These are phyloP conservation scores for Diaporthe nobilis DNA, from an alignment of 2,329 filamentous ascomycete genomes.

Conservation along the genomic window DNA sequence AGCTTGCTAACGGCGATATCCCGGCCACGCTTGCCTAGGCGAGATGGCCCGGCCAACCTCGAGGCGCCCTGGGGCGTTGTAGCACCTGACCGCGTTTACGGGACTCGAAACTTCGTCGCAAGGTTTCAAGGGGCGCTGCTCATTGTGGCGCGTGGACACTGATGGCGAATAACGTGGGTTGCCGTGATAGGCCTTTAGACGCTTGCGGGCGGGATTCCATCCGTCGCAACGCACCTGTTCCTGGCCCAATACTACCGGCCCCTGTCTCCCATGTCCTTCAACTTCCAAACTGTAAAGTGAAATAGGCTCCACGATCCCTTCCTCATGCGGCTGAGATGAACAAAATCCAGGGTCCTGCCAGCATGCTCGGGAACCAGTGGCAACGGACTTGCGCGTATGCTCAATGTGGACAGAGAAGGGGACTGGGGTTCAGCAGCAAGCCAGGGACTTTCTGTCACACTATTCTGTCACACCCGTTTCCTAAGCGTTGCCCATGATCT, in stretches of 20 bases:
- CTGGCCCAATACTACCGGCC: conserved; percentile 7
- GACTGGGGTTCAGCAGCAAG: no score
- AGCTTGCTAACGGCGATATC: conserved; percentile 26
- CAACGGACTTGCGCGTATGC: conserved; percentile 15
- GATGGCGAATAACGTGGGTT: conserved; percentile 23
- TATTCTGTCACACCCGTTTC: neutral
- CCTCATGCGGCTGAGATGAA: neutral
- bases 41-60: neutral
- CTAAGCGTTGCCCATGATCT: neutral
- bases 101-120: conserved; percentile 3
- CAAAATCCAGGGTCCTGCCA: conserved; percentile 19
- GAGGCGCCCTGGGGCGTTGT: neutral
- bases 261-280: neutral
- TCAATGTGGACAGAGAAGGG: neutral
- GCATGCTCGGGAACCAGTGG: conserved; percentile 12
- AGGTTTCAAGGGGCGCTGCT: conserved; percentile 10
- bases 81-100: conserved; percentile 16
- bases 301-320: conserved; percentile 20
- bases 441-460: neutral
- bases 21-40: conserved; percentile 3
- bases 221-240: conserved; percentile 5
- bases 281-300: conserved; percentile 16
- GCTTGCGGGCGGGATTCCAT: conserved; percentile 1
- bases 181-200: conserved; percentile 7
- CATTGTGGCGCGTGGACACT: neutral